Percentiles rank a stretch among this genome's conserved stretches.
phyloP scores from a whole-genome alignment of 495 filamentous ascomycete genomes.

The Elaphomyces granulatus region DNA sequence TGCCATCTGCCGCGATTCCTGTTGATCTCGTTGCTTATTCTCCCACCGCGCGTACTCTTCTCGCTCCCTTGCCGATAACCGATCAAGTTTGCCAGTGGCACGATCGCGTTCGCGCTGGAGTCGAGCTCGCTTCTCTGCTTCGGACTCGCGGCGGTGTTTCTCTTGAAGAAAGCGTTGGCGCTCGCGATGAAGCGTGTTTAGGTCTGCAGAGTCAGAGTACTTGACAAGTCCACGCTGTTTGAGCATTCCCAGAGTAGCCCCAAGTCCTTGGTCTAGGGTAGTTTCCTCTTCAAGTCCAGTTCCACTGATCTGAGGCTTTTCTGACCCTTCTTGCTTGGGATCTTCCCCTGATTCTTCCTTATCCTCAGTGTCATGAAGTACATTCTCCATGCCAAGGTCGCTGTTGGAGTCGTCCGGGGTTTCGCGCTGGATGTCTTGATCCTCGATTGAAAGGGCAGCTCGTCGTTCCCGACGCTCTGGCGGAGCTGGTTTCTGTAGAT shows the following conservation, averaged over 20 bases:
- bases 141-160: constrained; percentile 55
- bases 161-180: constrained; percentile 70
- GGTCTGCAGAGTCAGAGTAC: constrained; percentile 41
- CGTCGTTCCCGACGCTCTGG: constrained; percentile 42
- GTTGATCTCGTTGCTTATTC: constrained; percentile 74
- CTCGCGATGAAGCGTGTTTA: constrained; percentile 56
- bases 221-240: constrained; percentile 70
- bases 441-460: constrained; percentile 25
- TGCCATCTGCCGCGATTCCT: constrained; percentile 63
- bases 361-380: constrained; percentile 43
- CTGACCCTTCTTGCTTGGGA: constrained; percentile 30
- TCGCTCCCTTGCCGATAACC: constrained; percentile 78
- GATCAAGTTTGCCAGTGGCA: constrained; percentile 61
- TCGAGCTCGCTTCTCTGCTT: constrained; percentile 65
- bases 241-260: constrained; percentile 66
- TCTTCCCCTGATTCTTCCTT: constrained; percentile 34
- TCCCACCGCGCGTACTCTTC: constrained; percentile 77
- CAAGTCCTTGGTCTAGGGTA: constrained; percentile 61
- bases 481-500: constrained; percentile 53
- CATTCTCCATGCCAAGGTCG: constrained; percentile 49
- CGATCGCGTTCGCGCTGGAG: constrained; percentile 78
- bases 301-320: constrained; percentile 39
- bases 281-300: constrained; percentile 79
- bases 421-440: constrained; percentile 6
- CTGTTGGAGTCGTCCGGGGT: constrained; percentile 38